Percentiles rank a stretch among this genome's conserved stretches.
These are phyloP conservation scores for Lachnellula arida DNA, from an alignment of 2,329 filamentous ascomycete genomes.

Conservation along the genomic window DNA sequence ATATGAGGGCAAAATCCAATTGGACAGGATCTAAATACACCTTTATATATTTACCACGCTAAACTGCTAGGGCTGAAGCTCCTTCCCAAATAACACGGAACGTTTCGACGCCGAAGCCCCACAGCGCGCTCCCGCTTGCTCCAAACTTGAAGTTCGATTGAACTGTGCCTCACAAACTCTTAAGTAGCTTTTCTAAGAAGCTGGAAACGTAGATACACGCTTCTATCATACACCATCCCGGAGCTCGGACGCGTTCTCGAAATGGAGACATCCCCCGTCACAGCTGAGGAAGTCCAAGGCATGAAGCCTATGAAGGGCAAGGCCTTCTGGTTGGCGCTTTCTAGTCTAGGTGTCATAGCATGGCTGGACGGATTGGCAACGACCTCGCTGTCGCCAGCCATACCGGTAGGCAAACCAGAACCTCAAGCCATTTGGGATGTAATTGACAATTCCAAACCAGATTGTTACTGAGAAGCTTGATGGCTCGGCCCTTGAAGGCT, in stretches of 20 bases:
- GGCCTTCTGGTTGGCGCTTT: neutral
- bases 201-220: no score
- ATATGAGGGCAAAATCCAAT: no score
- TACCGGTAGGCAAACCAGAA: neutral
- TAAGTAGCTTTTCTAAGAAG: no score
- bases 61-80: no score
- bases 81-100: no score
- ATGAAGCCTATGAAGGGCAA: neutral
- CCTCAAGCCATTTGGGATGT: neutral
- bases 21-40: no score
- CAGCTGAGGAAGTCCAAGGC: neutral
- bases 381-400: neutral
- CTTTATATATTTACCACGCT: no score
- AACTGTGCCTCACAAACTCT: no score
- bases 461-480: constrained; percentile 29
- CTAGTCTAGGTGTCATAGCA: neutral
- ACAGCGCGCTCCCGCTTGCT: no score
- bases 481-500: constrained; percentile 52
- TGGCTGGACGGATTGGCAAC: neutral
- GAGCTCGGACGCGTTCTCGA: neutral
- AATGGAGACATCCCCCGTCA: neutral
- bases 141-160: no score
- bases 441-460: neutral
- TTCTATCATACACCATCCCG: no score
- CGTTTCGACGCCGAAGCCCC: no score